Percentiles rank a stretch among this genome's conserved stretches.
Evolutionary conservation across 2,329 filamentous ascomycete genomes (phyloP).

Genomic region (Venturia pyrina): DNA sequence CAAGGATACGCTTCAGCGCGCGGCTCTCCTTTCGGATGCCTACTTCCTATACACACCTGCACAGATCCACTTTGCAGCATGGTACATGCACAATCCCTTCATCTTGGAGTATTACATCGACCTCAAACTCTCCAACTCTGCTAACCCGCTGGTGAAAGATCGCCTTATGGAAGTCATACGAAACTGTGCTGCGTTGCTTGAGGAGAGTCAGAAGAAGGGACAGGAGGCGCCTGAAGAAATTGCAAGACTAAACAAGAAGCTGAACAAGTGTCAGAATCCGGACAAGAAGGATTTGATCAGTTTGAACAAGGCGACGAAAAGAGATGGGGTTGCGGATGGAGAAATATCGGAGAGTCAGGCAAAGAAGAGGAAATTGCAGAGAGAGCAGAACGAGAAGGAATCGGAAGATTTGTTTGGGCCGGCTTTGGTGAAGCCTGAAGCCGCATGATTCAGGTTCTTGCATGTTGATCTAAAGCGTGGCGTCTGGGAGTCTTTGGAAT

Average conservation of each 20-base stretch:
- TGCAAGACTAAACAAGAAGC: slow-evolving; percentile 52
- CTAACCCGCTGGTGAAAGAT: slow-evolving; percentile 15
- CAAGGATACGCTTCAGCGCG: slow-evolving; percentile 47
- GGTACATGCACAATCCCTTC: slow-evolving; percentile 63
- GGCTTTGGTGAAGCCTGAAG: slow-evolving; percentile 14
- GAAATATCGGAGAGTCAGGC: slow-evolving; percentile 31
- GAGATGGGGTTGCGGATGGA: slow-evolving; percentile 28
- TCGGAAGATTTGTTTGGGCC: slow-evolving; percentile 37
- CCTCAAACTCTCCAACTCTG: slow-evolving; percentile 28
- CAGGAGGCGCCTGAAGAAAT: slow-evolving; percentile 29
- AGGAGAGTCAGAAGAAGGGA: slow-evolving; percentile 14
- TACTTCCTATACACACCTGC: slow-evolving; percentile 94
- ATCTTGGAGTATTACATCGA: slow-evolving; percentile 41
- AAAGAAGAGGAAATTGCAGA: slow-evolving; percentile 34
- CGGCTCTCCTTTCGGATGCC: slow-evolving; percentile 80
- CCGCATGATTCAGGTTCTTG: background rate
- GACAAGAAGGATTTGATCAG: slow-evolving; percentile 64
- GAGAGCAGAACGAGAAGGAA: slow-evolving; percentile 34
- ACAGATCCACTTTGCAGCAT: slow-evolving; percentile 81
- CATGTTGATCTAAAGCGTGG: background rate
- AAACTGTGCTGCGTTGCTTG: slow-evolving; percentile 31
- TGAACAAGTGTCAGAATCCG: slow-evolving; percentile 65
- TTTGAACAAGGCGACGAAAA: slow-evolving; percentile 52
- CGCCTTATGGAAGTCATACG: slow-evolving; percentile 30
- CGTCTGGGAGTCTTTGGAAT: background rate